Evolutionary conservation across 148 eudicot genomes (phyloP).

Genomic region (Simmondsia chinensis): DNA sequence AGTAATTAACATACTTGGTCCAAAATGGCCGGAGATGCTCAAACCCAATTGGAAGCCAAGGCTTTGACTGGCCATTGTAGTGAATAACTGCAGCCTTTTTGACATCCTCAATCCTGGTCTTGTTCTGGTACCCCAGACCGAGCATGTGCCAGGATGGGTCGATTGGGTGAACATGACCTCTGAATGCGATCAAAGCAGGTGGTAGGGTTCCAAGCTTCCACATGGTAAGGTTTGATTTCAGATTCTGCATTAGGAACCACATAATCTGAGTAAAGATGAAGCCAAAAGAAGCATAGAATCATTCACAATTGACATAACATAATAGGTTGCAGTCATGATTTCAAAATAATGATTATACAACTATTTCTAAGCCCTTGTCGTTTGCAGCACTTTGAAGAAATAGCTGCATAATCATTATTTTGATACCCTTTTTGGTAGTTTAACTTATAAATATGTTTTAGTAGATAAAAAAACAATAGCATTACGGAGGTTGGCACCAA

Average conservation of each 20-base stretch:
- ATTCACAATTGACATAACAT: too few relatives aligned
- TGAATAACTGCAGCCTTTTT: constrained; percentile 95
- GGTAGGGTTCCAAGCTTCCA: constrained; percentile 99
- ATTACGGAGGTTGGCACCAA: too few relatives aligned
- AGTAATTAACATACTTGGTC: constrained; percentile 86
- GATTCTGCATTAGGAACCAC: constrained; percentile 48
- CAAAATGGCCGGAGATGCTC: constrained; percentile 98
- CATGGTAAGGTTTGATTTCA: constrained; percentile 86
- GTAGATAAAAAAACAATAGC: too few relatives aligned
- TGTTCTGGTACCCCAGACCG: constrained; percentile 91
- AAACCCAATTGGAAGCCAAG: constrained; percentile 95
- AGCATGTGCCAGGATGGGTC: constrained; percentile 98
- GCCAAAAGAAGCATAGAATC: too few relatives aligned
- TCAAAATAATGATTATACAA: too few relatives aligned
- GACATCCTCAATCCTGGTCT: constrained; percentile 59
- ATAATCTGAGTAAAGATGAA: too few relatives aligned
- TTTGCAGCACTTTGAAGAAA: too few relatives aligned
- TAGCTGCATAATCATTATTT: too few relatives aligned
- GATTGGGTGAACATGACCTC: constrained; percentile 81
- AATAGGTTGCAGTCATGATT: too few relatives aligned
- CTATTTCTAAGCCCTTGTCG: too few relatives aligned
- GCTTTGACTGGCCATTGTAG: constrained; percentile 97
- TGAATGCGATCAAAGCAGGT: constrained; percentile 94
- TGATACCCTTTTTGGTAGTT: too few relatives aligned
- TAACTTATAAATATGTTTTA: too few relatives aligned